Percentiles rank a stretch among this genome's conserved stretches.
phyloP scores from a whole-genome alignment of 2,329 filamentous ascomycete species.

The Epicoccum nigrum region DNA sequence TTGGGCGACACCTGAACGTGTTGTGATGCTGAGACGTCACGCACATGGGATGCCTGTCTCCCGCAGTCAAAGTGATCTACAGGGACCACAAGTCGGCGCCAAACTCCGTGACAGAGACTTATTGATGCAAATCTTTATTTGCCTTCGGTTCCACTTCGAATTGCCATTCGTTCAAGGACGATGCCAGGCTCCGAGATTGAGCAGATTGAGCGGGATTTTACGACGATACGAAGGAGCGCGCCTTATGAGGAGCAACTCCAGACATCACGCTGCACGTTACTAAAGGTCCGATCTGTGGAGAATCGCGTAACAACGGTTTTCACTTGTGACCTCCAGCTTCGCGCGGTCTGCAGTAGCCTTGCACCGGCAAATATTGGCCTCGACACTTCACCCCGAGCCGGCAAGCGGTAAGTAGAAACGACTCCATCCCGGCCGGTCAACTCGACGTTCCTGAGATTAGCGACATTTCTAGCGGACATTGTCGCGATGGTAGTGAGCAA shows the following conservation, averaged over 20 bases:
- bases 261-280: conserved; percentile 7
- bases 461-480: neutral
- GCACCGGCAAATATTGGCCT: conserved; percentile 4
- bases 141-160: conserved; percentile 13
- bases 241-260: neutral
- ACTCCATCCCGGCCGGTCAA: conserved; percentile 3
- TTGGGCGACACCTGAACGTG: neutral
- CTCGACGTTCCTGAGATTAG: neutral
- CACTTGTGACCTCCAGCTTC: conserved; percentile 6
- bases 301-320: conserved; percentile 7
- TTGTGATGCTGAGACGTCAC: conserved; percentile 11
- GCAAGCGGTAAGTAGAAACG: neutral
- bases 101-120: conserved; percentile 11
- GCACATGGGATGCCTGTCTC: conserved; percentile 16
- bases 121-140: conserved; percentile 14
- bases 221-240: conserved; percentile 2
- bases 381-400: neutral
- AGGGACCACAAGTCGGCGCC: conserved; percentile 15
- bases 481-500: neutral
- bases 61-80: conserved; percentile 15
- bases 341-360: conserved; percentile 9
- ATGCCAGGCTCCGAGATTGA: conserved; percentile 11
- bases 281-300: conserved; percentile 10
- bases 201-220: conserved; percentile 7
- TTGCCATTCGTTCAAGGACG: conserved; percentile 2